Evolutionary conservation across 78 protist species (phyloP).

Genomic region (Dictyostelium purpureum): DNA sequence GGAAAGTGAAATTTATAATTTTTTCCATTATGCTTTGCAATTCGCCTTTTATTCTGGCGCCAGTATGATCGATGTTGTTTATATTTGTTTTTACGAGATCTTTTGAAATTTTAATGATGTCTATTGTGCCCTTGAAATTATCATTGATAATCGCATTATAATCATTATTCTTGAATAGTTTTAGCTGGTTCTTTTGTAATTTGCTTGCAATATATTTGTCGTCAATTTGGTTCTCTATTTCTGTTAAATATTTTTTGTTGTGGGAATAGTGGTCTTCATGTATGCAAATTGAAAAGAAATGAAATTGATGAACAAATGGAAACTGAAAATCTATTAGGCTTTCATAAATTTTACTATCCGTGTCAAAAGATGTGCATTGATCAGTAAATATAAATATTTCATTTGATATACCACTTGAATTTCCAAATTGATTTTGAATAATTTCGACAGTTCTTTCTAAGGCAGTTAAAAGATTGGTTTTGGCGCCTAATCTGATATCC

Average conservation of each 20-base stretch:
- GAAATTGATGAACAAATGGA: slow-evolving; percentile 51
- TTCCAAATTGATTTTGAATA: neutral
- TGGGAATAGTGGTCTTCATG: neutral
- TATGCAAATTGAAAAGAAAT: slow-evolving; percentile 60
- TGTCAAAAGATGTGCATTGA: slow-evolving; percentile 30
- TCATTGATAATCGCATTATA: neutral
- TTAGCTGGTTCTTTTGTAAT: neutral
- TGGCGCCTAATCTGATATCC: slow-evolving; percentile 17
- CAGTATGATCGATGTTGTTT: no score
- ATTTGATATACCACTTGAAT: neutral
- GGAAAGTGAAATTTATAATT: slow-evolving; percentile 6
- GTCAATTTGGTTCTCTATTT: no score
- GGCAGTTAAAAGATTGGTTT: slow-evolving; percentile 30
- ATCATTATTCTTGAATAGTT: neutral
- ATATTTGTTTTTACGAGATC: neutral
- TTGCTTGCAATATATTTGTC: neutral
- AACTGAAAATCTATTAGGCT: neutral
- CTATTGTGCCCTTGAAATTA: slow-evolving; percentile 10
- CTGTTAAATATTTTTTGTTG: no score
- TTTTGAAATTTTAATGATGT: neutral
- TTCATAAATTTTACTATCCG: neutral
- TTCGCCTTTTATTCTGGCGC: no score
- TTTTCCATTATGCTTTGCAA: neutral
- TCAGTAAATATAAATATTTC: slow-evolving; percentile 57
- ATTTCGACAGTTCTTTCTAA: neutral